Evolutionary conservation across 106 monocot genomes (phyloP), one percentile per base, ranked within the genome.

Genomic region (Allium sativum): DNA sequence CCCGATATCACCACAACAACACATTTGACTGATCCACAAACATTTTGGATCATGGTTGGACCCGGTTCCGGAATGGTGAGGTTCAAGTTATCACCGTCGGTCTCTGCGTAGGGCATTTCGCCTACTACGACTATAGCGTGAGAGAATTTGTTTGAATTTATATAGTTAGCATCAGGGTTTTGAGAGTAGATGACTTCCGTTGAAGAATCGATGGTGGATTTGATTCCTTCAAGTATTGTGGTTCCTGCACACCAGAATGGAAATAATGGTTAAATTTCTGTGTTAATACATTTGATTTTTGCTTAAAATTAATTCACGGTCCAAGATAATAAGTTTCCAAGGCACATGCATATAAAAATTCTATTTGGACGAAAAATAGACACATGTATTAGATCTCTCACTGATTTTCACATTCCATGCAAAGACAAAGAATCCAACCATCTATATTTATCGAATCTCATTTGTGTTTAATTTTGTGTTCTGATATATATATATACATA

Each of bases 201-300:
- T 11, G 70, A 13, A 7, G 59, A 79, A 65, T 79, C 70, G 7
- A 82, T 76, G 0, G 82, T 62, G 7, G 82, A 70, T 59, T 68
- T 87, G 8, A 82, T 58, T 10, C 76, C 82, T 8, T 58, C 61
- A 10, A 87, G 82, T 52, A 82, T 82, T 21, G 87, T 87, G 22
- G 82, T 82, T 22, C 86, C 86, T 87, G 67, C 15, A 22, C 17
- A 13, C 8, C 10, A 56, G 8, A 3, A 50, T 50, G 48, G 15
- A 50, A 31, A 31, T 31, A 31, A 31, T 31, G 31, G 31, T 2
- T 31, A 31, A 2, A 3, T 31, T 31, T 31, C 5, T 31, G 31
- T 3, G 31, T 31, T 31, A 31, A 3, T 3, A 31, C 31, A 31
- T 5, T 3, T 31, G 31, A 3, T 31, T 31, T 31, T 3, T n/a